Percentiles rank a stretch among this genome's conserved stretches.
Conservation (phyloP, 2,329 filamentous ascomycete genomes). For the Xylariales sp. region DNA sequence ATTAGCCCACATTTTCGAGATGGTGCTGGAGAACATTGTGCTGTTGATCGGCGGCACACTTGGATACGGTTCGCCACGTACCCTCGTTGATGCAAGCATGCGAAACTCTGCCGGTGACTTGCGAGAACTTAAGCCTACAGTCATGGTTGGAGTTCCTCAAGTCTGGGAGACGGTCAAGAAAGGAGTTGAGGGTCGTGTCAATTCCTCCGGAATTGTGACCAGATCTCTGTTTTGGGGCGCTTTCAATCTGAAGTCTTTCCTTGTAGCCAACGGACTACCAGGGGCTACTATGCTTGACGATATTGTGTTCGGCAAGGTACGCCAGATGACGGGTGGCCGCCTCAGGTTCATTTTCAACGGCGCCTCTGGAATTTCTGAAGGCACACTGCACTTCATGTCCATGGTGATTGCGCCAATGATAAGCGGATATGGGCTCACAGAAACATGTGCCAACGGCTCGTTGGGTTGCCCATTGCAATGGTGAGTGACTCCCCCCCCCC, state of each 20-base stretch:
- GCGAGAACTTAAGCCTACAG: constrained; percentile 81
- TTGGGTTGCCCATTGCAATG: constrained; percentile 81
- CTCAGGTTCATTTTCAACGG: constrained; percentile 92
- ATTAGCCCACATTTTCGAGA: constrained; percentile 93
- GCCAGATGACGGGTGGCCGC: constrained; percentile 81
- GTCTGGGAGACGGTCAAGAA: constrained; percentile 98
- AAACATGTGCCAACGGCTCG: constrained; percentile 83
- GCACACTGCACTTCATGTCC: constrained; percentile 87
- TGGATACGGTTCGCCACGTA: constrained; percentile 89
- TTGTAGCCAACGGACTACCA: constrained; percentile 56
- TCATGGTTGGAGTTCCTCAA: constrained; percentile 91
- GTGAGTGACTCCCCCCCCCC: too few species aligned
- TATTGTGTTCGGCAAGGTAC: constrained; percentile 88
- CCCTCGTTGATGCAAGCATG: constrained; percentile 79
- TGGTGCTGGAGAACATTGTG: constrained; percentile 88
- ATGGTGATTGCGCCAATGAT: constrained; percentile 94
- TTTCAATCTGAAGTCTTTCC: constrained; percentile 53
- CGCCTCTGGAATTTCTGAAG: constrained; percentile 82
- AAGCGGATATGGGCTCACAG: constrained; percentile 87
- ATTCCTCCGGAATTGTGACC: constrained; percentile 63
- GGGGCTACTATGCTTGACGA: constrained; percentile 69
- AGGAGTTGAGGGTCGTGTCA: constrained; percentile 78
- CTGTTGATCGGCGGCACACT: constrained; percentile 87
- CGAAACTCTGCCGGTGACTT: constrained; percentile 92
- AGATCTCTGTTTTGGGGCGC: constrained; percentile 74